A percentile compares a stretch with the other conserved stretches of the same genome.
Evolutionary conservation across 2,329 filamentous ascomycete species (phyloP).

Genomic region (Basipetospora chlamydospora): DNA sequence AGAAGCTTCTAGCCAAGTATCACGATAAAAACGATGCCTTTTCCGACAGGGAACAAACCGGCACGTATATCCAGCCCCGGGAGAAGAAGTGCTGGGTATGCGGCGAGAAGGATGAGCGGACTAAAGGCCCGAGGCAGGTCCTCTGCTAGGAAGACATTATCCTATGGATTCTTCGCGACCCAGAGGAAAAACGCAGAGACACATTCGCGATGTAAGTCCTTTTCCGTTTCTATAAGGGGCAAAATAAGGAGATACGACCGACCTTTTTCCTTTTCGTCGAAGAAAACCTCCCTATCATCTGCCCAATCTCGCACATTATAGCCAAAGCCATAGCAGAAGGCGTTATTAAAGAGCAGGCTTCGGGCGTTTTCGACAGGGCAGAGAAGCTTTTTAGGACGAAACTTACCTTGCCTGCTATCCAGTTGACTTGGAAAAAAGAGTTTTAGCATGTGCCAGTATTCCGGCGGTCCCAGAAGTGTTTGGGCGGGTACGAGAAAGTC

Average conservation of each 20-base stretch:
- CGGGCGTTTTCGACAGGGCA: background rate
- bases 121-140: background rate
- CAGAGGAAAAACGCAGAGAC: background rate
- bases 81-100: background rate
- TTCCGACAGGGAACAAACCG: background rate
- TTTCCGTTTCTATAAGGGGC: background rate
- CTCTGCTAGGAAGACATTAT: constrained; percentile 1
- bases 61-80: background rate
- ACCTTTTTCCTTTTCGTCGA: background rate
- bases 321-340: background rate
- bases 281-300: background rate
- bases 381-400: background rate
- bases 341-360: background rate
- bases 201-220: background rate
- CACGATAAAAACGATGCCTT: background rate
- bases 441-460: constrained; percentile 1
- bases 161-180: background rate
- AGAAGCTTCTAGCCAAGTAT: background rate
- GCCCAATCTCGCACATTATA: background rate
- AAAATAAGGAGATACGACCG: background rate
- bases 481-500: background rate
- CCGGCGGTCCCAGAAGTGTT: background rate
- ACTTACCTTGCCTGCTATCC: background rate
- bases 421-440: background rate
- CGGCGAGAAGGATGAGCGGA: background rate